Evolutionary conservation across 345 rosid genomes (phyloP), one percentile per base, ranked within the genome.

Genomic region (Euphorbia tirucalli): DNA sequence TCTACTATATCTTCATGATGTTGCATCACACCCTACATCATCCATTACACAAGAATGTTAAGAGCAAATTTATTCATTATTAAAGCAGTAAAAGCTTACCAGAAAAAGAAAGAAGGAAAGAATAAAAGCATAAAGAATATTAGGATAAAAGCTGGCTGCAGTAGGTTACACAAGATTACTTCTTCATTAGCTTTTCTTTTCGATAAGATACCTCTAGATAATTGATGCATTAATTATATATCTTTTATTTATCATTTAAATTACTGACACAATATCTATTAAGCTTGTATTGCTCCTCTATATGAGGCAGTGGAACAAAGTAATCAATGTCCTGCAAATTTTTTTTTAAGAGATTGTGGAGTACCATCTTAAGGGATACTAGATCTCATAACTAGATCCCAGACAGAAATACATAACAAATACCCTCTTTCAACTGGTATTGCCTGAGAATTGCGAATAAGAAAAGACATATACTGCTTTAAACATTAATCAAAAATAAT

Each of bases 21-120:
- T 83, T 88, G 90, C 93, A 93, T 81, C 77, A 93, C 82, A 66
- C 98, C 99, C 97, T 93, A 86, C 76, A 77, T 46, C 21, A 58
- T 59, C 3, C 54, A 15, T 37, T 28, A 14, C 41, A 30, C 35
- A 44, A 43, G 10, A 16, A 52, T 0, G 52, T 61, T 16, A 39
- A 28, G 5, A 25, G 31, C 4, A 55, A 30, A 61, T 4, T 3
- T 2, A 41, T 41, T 6, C 46, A 41, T 41, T 4, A 6, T 41
- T 4, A 5, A 41, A 11, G 46, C 11, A 41, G 46, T 41, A 46
- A 13, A 46, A 46, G 52, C 11, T 13, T 46, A 11, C 52, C 52
- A 46, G 16, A 25, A 21, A 5, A 21, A 15, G 31, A 43, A 8
- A 27, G 7, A 72, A n/a, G 27, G 1, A 11, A 24, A 11, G 16